Evolutionary conservation across 129 eudicot species (phyloP), one percentile per base, ranked within the genome.

Genomic region (Chrysanthemum makinoi): DNA sequence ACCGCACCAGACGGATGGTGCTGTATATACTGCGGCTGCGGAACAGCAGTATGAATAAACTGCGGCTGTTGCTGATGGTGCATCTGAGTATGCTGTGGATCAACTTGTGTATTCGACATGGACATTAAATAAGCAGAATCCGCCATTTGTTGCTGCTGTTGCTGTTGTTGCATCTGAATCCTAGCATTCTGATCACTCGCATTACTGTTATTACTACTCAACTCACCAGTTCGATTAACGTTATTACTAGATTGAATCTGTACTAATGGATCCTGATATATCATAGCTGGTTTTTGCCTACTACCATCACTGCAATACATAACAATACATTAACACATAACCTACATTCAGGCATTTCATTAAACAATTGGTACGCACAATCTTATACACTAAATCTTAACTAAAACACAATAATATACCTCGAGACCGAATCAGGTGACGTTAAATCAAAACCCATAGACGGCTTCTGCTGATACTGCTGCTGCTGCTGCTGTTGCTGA

Each of bases 21-120:
- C 6, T 85, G 95, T n/a, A 85, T 72, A 64, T 76, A 89, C n/a
- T 84, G 92, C 1, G 86, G 60, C 47, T 60, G 77, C 33, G 77
- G 81, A 56, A 71, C 77, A 13, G 84, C 88, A 0, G 98, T 68
- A 26, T 83, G 98, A 39, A 93, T 72, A 65, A 75, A 93, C 49
- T 89, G 98, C 24, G 86, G 91, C 16, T 80, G 93, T 20, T 80
- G 93, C 17, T 84, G 97, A 59, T 84, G 97, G 65, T 81, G 96
- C 72, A 83, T 53, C 68, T 88, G 97, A 5, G 83, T 77, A 68
- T 83, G 90, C 5, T 80, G 85, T 39, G 74, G 88, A 64, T 92
- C 95, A 58, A 50, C 87, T 76, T 87, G 91, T 28, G 74, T 7
- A 2, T 74, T 82, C 62, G 86, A 24, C 33, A 85, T 64, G 3